Base-by-base conservation (phyloP, 495 filamentous ascomycete species). In the Bacidia rubella region DNA sequence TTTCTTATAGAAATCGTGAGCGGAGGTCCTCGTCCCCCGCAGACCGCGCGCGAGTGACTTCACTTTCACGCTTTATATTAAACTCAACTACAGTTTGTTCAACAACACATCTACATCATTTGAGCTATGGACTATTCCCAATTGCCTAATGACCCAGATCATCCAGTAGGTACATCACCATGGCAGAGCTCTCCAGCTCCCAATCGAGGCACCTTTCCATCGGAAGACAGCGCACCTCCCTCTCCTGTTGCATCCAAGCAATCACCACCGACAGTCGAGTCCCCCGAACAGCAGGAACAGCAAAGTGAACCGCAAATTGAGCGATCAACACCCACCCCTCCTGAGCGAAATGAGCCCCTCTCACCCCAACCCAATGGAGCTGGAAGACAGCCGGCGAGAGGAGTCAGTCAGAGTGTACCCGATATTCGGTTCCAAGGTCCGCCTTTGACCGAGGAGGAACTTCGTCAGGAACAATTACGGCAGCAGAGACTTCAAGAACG, bases 51-150 rank as follows among this genome's bases (percentile, higher is more conserved):
- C n/a, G n/a, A n/a, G n/a, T n/a, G n/a, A n/a, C n/a, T n/a, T n/a
- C n/a, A n/a, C n/a, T n/a, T n/a, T n/a, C n/a, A n/a, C n/a, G n/a
- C n/a, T n/a, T n/a, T n/a, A n/a, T n/a, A n/a, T n/a, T n/a, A n/a
- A n/a, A n/a, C n/a, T n/a, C n/a, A n/a, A n/a, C n/a, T n/a, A n/a
- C n/a, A n/a, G n/a, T n/a, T n/a, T n/a, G n/a, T 17, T 22, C 41
- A 43, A 43, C 19, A 17, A 22, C 41, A 22, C 19, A 43, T 43
- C 41, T 17, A 20, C 41, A 42, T 42, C 21, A 11, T n/a, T n/a
- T n/a, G 19, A 20, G 41, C 15, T 46, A 95, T 95, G 88, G 88
- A 95, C 67, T 95, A 92, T 68, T 86, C 86, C 47, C 66, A 82
- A 49, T 75, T 87, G 23, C 79, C 84, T 61, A 67, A 78, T 58